Percentiles rank a stretch among this genome's conserved stretches.
phyloP scores from a whole-genome alignment of 1,139 yeast species.

The Protomyces inouyei region DNA sequence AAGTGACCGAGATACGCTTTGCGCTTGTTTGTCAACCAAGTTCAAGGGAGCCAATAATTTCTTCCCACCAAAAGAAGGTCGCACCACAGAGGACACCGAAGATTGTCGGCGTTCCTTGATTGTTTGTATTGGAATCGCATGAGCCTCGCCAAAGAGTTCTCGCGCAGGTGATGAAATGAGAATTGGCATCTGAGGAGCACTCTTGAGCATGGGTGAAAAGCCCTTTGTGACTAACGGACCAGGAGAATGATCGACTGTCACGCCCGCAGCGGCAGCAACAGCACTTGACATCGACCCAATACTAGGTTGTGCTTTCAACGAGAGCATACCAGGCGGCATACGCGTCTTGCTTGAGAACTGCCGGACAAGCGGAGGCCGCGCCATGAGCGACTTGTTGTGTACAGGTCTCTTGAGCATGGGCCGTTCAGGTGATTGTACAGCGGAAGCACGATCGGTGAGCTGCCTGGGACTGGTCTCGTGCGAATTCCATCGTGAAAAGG shows the following conservation, averaged over 20 bases:
- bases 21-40: neutral
- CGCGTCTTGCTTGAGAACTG: neutral
- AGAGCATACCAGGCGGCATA: neutral
- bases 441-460: neutral
- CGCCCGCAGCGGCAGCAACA: neutral
- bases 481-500: neutral
- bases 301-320: constrained; percentile 18
- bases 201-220: neutral
- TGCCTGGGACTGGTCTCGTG: neutral
- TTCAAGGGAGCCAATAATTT: neutral
- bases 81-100: neutral
- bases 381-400: neutral
- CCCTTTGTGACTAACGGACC: neutral
- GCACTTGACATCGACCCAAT: constrained; percentile 3
- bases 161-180: neutral
- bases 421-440: neutral
- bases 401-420: neutral
- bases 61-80: neutral
- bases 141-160: neutral
- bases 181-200: neutral
- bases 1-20: neutral
- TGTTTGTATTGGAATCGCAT: neutral
- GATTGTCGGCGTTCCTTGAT: neutral
- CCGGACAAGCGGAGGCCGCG: neutral
- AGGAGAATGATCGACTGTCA: neutral